Evolutionary conservation across 2,329 filamentous ascomycete genomes (phyloP).

Genomic region (Mycosphaerella arachidis): DNA sequence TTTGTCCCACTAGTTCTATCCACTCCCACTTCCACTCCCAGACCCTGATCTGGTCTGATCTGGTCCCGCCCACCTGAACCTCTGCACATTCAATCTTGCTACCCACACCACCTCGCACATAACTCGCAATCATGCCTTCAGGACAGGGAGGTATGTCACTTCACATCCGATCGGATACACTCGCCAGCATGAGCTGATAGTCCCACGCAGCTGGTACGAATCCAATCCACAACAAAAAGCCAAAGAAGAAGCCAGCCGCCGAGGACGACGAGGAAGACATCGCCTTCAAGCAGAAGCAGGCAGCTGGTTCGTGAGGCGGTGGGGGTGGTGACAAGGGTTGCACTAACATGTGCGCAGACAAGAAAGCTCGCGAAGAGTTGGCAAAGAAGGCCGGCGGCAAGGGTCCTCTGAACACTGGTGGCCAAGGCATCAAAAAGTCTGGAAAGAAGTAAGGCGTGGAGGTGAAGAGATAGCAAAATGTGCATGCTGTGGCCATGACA

Average conservation of each 20-base stretch:
- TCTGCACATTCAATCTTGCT: background rate
- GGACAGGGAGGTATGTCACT: conserved; percentile 44
- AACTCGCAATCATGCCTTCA: conserved; percentile 43
- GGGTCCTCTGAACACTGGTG: conserved; percentile 78
- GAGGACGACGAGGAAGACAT: conserved; percentile 84
- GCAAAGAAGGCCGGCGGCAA: conserved; percentile 80
- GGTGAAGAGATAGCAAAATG: background rate
- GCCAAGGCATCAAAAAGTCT: conserved; percentile 94
- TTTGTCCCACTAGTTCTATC: background rate
- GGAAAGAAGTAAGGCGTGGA: conserved; percentile 73
- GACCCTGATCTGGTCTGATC: background rate
- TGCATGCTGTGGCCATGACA: background rate
- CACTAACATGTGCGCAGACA: conserved; percentile 36
- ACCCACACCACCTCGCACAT: background rate
- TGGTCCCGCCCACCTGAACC: background rate
- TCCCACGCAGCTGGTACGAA: conserved; percentile 47
- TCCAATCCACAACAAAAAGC: conserved; percentile 65
- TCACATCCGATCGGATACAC: no score
- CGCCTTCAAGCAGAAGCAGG: conserved; percentile 78
- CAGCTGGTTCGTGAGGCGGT: conserved; percentile 60
- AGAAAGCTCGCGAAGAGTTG: conserved; percentile 75
- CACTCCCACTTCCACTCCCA: background rate
- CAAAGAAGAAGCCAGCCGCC: conserved; percentile 74
- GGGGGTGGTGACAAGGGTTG: background rate
- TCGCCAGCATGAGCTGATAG: conserved; percentile 2